These are phyloP conservation scores for Corylus avellana DNA, from an alignment of 306 rosid species.

Conservation along the genomic window DNA sequence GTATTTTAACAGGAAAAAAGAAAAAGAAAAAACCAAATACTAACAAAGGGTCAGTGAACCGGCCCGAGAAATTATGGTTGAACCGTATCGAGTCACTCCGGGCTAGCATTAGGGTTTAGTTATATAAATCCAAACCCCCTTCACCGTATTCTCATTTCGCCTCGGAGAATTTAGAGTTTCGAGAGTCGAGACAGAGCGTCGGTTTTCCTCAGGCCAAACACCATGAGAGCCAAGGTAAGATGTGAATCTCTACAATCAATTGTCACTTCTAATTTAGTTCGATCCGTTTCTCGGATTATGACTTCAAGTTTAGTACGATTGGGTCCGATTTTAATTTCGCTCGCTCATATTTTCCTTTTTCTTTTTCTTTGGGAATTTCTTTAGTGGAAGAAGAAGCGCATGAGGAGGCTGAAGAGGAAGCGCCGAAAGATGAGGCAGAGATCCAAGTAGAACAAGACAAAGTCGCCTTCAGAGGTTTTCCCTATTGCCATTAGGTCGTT, in stretches of 20 bases:
- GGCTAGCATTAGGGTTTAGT: background rate
- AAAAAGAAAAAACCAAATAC: too few relatives aligned
- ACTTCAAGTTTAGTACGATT: background rate
- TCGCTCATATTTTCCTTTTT: background rate
- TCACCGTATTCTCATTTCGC: background rate
- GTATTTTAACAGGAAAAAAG: too few relatives aligned
- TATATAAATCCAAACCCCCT: background rate
- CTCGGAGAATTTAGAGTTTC: background rate
- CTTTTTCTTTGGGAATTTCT: background rate
- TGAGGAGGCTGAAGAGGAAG: slow-evolving; percentile 6
- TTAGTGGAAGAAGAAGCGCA: slow-evolving; percentile 3
- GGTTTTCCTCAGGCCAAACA: background rate
- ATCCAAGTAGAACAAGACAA: background rate
- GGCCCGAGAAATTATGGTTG: background rate
- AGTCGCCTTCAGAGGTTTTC: background rate
- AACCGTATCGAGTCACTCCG: background rate
- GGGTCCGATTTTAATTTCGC: background rate
- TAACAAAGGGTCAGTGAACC: background rate
- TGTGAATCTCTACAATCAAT: background rate
- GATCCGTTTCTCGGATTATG: background rate
- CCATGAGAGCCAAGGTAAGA: slow-evolving; percentile 3
- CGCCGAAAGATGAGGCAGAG: slow-evolving; percentile 8
- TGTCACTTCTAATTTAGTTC: background rate
- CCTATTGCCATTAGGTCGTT: too few relatives aligned
- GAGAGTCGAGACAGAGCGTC: background rate